Base-by-base conservation (phyloP, 2,329 filamentous ascomycete species). In the Xylariaceae sp. region DNA sequence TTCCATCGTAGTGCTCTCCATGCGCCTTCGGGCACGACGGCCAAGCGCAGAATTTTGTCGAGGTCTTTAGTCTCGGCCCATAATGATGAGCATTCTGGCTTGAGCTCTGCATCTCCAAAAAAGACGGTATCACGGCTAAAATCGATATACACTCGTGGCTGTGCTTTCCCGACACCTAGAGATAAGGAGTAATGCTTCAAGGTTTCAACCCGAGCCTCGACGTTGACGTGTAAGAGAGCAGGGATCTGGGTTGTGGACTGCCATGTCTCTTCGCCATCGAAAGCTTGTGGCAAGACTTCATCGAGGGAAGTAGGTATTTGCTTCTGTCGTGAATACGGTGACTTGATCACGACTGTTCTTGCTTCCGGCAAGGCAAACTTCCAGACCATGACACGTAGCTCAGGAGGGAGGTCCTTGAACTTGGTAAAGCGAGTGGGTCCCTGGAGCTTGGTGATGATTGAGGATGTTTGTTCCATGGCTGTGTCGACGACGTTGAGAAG, bases 361-460 rank as follows among this genome's bases (percentile, higher is more conserved):
- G 68, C 41, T 4, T 61, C 67, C 4, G 70, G 69, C 61, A 73
- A 67, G 28, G 69, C 66, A 49, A 69, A 44, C 53, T 72, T 67
- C 69, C 69, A 73, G 34, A 73, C 68, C 43, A 67, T 72, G 50
- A 73, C 69, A 14, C 70, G 69, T 41, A 73, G 31, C 46, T 73
- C 71, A 24, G 71, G 68, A 1, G 71, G 71, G 7, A 73, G 70
- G 7, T 69, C 41, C 36, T 60, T 58, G 63, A 73, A 73, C 36
- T 62, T 63, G 44, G 58, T 54, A 50, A 73, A 73, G 43, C 54
- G 64, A 16, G 53, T 51, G 11, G 61, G 50, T 31, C 31, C 44
- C 40, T 59, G 58, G 33, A 50, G 17, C 21, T 53, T 61, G 7
- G 49, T 50, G 21, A 61, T 31, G 16, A 53, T 54, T 49, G 61